Evolutionary conservation across 345 rosid genomes (phyloP), one percentile per base, ranked within the genome.

Genomic region (Atalantia buxifolia): DNA sequence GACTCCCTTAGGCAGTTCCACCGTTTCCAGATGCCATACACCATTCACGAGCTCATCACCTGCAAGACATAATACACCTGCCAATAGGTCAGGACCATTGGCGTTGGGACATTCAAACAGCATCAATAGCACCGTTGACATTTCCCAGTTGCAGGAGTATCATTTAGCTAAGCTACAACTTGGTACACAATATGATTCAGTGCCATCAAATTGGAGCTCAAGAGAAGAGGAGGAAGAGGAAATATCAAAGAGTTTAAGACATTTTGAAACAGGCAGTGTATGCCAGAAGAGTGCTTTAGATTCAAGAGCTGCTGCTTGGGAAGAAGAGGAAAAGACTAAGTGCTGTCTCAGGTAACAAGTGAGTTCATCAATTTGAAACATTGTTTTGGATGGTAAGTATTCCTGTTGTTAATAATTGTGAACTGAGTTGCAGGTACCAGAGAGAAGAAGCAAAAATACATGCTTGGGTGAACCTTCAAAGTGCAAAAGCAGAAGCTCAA

Each of bases 401-500:
- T 10, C 66, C 42, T 7, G 72, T 57, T 18, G 31, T 75, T 65
- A 72, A 57, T 18, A 50, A 48, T 48, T 83, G 9, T 71, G 27
- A 64, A 76, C 59, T 35, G 74, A 14, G 25, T 66, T 77, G 59
- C 81, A 94, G 98, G 84, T 93, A 93, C 77, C 96, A 92, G 79
- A 91, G 98, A 84, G 99, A 93, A 82, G 98, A 95, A 84, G 97
- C 97, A 45, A 91, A 88, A 83, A 95, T 93, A 74, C 94, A 91
- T 78, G 99, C 99, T 75, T 95, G 99, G 98, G 81, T 93, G 80
- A 92, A 91, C 78, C 98, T 93, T 35, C 92, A 95, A 89, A 91
- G 76, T 55, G 99, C 99, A 48, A 92, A 95, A 86, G 96, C 98
- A n/a, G 98, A 95, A 86, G 98, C 99, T 79, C 92, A 92, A 81